Evolutionary conservation across 164 flowering plant genomes (phyloP), one percentile per base, ranked within the genome.

Genomic region (Vitis amurensis): DNA sequence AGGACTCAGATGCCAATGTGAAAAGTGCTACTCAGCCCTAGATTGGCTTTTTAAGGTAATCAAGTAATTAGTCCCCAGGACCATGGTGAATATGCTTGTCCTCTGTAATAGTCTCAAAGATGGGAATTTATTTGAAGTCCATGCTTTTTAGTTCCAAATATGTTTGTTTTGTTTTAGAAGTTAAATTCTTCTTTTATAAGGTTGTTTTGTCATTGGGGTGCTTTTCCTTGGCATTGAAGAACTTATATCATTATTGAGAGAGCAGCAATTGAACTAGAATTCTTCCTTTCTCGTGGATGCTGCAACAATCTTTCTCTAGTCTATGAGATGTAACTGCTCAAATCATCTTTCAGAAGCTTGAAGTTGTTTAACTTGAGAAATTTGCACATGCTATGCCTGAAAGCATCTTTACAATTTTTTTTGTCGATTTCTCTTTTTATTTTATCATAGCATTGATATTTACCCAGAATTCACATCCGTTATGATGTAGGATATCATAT

Each of bases 1-100:
- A 52, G 99, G 27, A 95, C 72, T 87, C 95, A 50, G 99, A 95
- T 87, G 86, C 98, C 72, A 89, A 90, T 83, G 98, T 95, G 68
- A 98, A 95, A 78, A 91, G 97, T 86, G 98, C 98, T 77, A 96
- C 98, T 69, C 98, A 95, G 97, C 93, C 67, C 87, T 93, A 76
- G 98, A 95, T 74, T 87, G 92, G 49, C 98, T 95, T 77, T 97
- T 95, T 49, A 95, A 95, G 97, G 99, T 93, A 52, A 58, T 67
- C n/a, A 9, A 57, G 29, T 61, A 31, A 31, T 31, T 31, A 31
- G 4, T 6, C 44, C 7, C 44, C 8, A 31, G 44, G 44, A 31
- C 3, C 11, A 47, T 2, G 17, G 50, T 17, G 1, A 30, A 19
- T 56, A 11, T 4, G 12, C 11, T 37, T 37, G 9, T n/a, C n/a